Evolutionary conservation across 345 rosid genomes (phyloP).

Genomic region (Psidium friedrichsthalianum): DNA sequence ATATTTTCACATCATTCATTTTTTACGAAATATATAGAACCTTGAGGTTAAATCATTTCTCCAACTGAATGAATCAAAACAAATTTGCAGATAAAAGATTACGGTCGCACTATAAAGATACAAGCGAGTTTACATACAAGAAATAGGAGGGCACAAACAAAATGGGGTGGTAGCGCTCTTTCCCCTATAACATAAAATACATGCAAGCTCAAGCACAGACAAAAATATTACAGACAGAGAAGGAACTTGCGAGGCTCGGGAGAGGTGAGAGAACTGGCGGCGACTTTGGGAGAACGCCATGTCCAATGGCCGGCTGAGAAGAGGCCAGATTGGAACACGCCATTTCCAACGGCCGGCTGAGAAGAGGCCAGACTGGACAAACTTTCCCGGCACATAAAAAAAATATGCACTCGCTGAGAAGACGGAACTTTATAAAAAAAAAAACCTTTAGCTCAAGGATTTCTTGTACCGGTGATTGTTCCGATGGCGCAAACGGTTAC

Average conservation of each 20-base stretch:
- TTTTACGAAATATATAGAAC: fast-evolving
- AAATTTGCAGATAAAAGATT: not conserved
- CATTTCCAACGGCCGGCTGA: not conserved
- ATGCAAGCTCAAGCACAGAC: not conserved
- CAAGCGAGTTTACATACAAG: not conserved
- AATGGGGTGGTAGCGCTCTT: not conserved
- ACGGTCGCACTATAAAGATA: not conserved
- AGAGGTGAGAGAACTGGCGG: not conserved
- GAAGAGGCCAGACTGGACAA: not conserved
- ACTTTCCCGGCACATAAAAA: not conserved
- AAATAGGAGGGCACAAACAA: not conserved
- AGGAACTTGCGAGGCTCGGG: not conserved
- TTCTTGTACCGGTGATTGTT: not conserved
- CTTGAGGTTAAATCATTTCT: not conserved
- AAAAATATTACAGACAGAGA: not conserved
- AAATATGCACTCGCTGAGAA: not conserved
- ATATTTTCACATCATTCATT: not conserved
- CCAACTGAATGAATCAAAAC: not conserved
- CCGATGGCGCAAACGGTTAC: not conserved
- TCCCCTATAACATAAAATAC: not conserved
- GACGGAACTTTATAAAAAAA: not conserved
- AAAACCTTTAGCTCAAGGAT: not conserved
- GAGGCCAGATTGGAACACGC: not conserved
- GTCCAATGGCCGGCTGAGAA: not conserved
- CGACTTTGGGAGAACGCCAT: not conserved